These are phyloP conservation scores for Phialophora tarda DNA, from an alignment of 2,329 filamentous ascomycete genomes.

Conservation along the genomic window DNA sequence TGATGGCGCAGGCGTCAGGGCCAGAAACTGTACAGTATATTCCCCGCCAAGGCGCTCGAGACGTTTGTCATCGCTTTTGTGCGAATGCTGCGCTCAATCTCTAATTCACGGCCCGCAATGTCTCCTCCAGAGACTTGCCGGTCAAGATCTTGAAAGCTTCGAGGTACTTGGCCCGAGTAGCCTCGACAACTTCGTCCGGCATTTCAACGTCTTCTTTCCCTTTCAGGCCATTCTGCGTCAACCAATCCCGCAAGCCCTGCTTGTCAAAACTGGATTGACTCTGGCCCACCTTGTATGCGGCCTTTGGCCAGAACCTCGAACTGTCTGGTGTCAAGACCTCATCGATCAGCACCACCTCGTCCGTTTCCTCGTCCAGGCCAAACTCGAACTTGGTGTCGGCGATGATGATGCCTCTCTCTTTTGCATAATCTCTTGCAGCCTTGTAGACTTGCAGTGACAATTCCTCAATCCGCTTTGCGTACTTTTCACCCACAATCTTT, in stretches of 20 bases:
- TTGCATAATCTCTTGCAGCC: constrained; percentile 66
- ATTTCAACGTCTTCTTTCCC: constrained; percentile 75
- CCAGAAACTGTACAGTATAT: constrained; percentile 5
- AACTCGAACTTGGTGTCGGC: constrained; percentile 82
- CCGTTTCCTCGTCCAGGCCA: constrained; percentile 67
- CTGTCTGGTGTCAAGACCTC: constrained; percentile 85
- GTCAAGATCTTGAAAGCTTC: constrained; percentile 76
- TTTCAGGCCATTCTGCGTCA: constrained; percentile 74
- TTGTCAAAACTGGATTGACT: constrained; percentile 89
- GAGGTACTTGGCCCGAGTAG: constrained; percentile 73
- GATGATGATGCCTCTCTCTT: constrained; percentile 72
- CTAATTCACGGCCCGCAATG: constrained; percentile 29
- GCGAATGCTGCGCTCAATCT: not conserved
- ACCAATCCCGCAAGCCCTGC: constrained; percentile 81
- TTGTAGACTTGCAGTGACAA: constrained; percentile 70
- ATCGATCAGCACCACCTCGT: constrained; percentile 76
- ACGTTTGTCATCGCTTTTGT: not conserved
- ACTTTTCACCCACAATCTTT: constrained; percentile 67
- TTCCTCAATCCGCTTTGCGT: constrained; percentile 69
- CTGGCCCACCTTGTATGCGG: constrained; percentile 72
- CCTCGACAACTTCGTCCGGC: constrained; percentile 70
- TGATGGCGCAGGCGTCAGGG: not conserved
- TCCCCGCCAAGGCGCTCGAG: not conserved
- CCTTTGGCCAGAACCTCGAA: constrained; percentile 84
- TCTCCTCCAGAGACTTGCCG: constrained; percentile 53